Percentiles rank a stretch among this genome's conserved stretches.
Evolutionary conservation across 805 yeast genomes (phyloP).

Genomic region (Ogataea angusta): DNA sequence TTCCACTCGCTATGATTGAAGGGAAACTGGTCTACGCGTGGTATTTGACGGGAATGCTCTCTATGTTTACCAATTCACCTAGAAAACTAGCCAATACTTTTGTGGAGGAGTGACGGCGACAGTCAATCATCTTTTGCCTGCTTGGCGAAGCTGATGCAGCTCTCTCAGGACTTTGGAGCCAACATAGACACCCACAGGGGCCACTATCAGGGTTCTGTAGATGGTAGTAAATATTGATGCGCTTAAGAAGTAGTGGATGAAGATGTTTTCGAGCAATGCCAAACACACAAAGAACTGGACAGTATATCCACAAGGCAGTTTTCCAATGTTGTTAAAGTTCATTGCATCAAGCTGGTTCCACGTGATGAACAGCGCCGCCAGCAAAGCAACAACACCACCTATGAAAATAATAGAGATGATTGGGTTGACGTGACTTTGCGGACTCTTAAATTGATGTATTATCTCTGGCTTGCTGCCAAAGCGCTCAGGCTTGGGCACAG

Average conservation of each 20-base stretch:
- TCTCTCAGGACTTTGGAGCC: constrained; percentile 65
- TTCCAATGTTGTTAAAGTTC: constrained; percentile 34
- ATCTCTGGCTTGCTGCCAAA: constrained; percentile 59
- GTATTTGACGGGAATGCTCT: constrained; percentile 38
- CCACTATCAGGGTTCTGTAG: constrained; percentile 43
- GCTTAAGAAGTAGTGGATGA: constrained; percentile 56
- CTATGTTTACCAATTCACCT: constrained; percentile 40
- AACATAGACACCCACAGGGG: constrained; percentile 51
- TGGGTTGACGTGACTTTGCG: constrained; percentile 51
- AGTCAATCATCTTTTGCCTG: constrained; percentile 20
- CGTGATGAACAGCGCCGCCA: constrained; percentile 36
- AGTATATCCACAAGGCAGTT: constrained; percentile 33
- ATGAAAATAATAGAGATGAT: constrained; percentile 51
- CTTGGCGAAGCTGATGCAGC: constrained; percentile 28
- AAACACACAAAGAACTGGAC: constrained; percentile 48
- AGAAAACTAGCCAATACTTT: constrained; percentile 55
- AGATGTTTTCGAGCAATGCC: constrained; percentile 48
- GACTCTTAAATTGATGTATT: constrained; percentile 53
- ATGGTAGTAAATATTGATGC: constrained; percentile 60
- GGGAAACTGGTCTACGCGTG: constrained; percentile 83
- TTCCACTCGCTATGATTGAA: constrained; percentile 83
- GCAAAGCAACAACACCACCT: constrained; percentile 39
- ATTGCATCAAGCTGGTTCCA: constrained; percentile 41
- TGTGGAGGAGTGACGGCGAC: constrained; percentile 30
- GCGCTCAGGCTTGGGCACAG: constrained; percentile 28